These are phyloP conservation scores for Gossypium laxum DNA, from an alignment of 441 rosid species.

Conservation along the genomic window DNA sequence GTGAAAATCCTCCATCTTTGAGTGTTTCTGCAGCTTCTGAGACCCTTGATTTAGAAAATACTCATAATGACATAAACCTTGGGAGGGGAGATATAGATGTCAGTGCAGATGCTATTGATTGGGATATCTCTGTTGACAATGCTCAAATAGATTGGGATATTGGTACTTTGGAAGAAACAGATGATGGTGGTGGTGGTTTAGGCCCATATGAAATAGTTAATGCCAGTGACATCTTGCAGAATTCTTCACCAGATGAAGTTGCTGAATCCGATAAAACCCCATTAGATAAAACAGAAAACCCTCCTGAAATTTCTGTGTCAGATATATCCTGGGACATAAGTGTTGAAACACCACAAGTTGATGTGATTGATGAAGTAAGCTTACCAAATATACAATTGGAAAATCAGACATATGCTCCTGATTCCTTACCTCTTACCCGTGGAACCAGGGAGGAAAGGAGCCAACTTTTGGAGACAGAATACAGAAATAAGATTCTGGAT, in stretches of 20 bases:
- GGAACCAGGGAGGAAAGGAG: slow-evolving; percentile 54
- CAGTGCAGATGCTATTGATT: slow-evolving; percentile 56
- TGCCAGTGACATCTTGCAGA: slow-evolving; percentile 58
- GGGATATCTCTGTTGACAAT: slow-evolving; percentile 82
- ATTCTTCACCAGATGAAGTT: slow-evolving; percentile 33
- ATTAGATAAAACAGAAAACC: slow-evolving; percentile 28
- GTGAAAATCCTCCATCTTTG: slow-evolving; percentile 67
- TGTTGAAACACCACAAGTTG: slow-evolving; percentile 79
- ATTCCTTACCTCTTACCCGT: slow-evolving; percentile 28
- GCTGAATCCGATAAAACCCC: slow-evolving; percentile 27
- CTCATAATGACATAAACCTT: slow-evolving; percentile 30
- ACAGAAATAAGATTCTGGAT: slow-evolving; percentile 82
- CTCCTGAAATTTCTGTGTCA: slow-evolving; percentile 39
- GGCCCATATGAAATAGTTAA: slow-evolving; percentile 84
- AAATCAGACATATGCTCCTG: slow-evolving; percentile 31
- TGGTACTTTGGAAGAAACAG: slow-evolving; percentile 68
- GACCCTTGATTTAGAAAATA: slow-evolving; percentile 34
- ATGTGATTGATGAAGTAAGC: slow-evolving; percentile 41
- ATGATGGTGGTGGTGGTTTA: slow-evolving; percentile 62
- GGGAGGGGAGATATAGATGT: slow-evolving; percentile 34
- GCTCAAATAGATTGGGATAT: slow-evolving; percentile 92
- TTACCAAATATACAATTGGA: slow-evolving; percentile 29
- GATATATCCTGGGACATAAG: slow-evolving; percentile 85
- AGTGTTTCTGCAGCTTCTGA: slow-evolving; percentile 50
- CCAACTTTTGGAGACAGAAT: slow-evolving; percentile 79